A percentile compares a stretch with the other conserved stretches of the same genome.
Evolutionary conservation across 352 stramenopile species (phyloP).

Genomic region (Pythium grandisporangium): DNA sequence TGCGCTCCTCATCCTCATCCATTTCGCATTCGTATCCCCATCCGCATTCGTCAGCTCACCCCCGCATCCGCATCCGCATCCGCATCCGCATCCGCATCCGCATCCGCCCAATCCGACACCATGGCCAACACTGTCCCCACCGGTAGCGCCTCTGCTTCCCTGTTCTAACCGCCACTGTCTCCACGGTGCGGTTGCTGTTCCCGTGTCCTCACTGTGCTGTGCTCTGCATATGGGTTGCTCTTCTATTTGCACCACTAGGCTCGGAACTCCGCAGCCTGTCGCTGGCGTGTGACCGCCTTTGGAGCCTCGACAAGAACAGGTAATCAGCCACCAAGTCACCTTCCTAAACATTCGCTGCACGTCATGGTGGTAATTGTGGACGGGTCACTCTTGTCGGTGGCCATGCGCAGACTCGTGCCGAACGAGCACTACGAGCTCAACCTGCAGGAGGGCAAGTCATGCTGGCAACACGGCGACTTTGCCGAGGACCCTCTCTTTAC

Average conservation of each 20-base stretch:
- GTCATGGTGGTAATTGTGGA: neutral
- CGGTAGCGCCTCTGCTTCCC: too few species aligned
- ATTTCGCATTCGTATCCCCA: too few species aligned
- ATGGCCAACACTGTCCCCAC: constrained; percentile 42
- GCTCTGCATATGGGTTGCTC: too few species aligned
- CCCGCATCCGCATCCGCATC: too few species aligned
- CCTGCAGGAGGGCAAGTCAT: constrained; percentile 88
- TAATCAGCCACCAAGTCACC: neutral
- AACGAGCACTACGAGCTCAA: constrained; percentile 91
- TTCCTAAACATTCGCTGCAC: neutral
- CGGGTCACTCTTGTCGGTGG: neutral
- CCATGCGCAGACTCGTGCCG: constrained; percentile 51
- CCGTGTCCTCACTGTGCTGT: neutral
- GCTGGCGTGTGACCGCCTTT: constrained; percentile 82
- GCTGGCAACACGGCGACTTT: constrained; percentile 82
- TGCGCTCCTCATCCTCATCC: too few species aligned
- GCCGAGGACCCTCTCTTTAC: constrained; percentile 88
- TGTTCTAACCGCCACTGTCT: too few species aligned
- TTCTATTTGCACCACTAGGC: too few species aligned
- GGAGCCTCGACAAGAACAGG: constrained; percentile 89
- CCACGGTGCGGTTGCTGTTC: too few species aligned
- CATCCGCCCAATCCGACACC: too few species aligned
- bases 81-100: too few species aligned
- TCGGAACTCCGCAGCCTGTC: constrained; percentile 42
- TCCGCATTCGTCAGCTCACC: too few species aligned